These are phyloP conservation scores for Anthracocystis setariae DNA, from an alignment of 1,284 basidiomycete genomes.

Conservation along the genomic window DNA sequence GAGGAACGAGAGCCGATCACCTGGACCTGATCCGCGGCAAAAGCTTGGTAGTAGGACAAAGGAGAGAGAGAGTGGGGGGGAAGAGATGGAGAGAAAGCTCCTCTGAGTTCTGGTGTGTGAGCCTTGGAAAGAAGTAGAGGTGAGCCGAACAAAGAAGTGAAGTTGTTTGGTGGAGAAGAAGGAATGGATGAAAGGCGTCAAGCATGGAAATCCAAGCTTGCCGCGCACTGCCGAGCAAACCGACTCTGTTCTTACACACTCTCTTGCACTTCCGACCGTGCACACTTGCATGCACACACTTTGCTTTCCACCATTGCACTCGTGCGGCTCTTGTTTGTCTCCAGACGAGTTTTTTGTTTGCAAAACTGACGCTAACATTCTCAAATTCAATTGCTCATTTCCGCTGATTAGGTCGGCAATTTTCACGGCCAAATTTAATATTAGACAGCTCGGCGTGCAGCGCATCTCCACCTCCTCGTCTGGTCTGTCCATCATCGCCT, in stretches of 20 bases:
- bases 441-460: no score
- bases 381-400: not conserved
- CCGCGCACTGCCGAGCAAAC: not conserved
- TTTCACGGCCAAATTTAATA: no score
- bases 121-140: not conserved
- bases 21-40: constrained; percentile 3
- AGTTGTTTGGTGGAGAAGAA: not conserved
- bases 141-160: not conserved
- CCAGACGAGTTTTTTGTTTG: not conserved
- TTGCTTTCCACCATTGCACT: constrained; percentile 2
- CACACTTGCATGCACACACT: not conserved
- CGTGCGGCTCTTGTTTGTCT: not conserved
- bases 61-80: no score
- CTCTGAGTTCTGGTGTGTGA: not conserved
- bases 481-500: no score
- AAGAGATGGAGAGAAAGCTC: not conserved
- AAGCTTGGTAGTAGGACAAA: not conserved
- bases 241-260: no score
- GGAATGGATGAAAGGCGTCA: not conserved
- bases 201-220: not conserved
- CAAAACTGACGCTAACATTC: not conserved
- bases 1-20: constrained; percentile 1
- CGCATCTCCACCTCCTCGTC: no score
- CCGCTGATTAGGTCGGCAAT: no score
- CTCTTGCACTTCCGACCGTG: constrained; percentile 17